Percentiles rank a stretch among this genome's conserved stretches.
Evolutionary conservation across 371 early-diverging fungal genomes (phyloP).

Genomic region (Mortierella sp.): DNA sequence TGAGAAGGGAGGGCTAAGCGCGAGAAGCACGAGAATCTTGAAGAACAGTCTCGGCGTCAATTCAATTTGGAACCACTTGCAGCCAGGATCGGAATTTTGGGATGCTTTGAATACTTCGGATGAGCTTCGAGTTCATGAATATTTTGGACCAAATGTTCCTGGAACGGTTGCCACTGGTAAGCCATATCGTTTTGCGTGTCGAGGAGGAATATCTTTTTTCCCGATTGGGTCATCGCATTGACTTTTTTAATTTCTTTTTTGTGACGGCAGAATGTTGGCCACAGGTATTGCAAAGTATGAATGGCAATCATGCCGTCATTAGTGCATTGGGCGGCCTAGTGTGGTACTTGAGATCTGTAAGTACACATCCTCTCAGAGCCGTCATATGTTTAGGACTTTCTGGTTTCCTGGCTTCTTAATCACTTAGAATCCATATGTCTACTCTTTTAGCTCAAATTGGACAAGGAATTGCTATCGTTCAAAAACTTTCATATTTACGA

Average conservation of each 20-base stretch:
- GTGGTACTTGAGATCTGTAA: constrained; percentile 80
- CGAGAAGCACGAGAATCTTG: constrained; percentile 74
- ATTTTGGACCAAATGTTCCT: constrained; percentile 67
- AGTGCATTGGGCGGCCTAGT: constrained; percentile 85
- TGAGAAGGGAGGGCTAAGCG: constrained; percentile 81
- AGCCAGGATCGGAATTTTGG: constrained; percentile 91
- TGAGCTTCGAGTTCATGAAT: constrained; percentile 75
- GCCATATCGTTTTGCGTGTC: no score
- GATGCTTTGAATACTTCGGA: constrained; percentile 71
- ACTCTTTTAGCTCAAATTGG: constrained; percentile 78
- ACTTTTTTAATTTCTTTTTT: constrained; percentile 23
- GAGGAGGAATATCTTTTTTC: not conserved
- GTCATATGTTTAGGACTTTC: no score
- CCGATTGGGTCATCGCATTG: no score
- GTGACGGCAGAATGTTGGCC: constrained; percentile 76
- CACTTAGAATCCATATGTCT: no score
- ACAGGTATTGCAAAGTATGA: constrained; percentile 52
- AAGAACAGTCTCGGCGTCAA: constrained; percentile 72
- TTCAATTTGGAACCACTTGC: constrained; percentile 78
- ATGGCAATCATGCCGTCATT: constrained; percentile 63
- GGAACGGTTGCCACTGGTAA: constrained; percentile 32
- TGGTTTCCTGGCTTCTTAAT: no score
- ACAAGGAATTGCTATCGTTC: constrained; percentile 85
- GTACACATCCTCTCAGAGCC: not conserved
- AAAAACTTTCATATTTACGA: constrained; percentile 85